Evolutionary conservation across 441 rosid species (phyloP).

Genomic region (Hura crepitans): DNA sequence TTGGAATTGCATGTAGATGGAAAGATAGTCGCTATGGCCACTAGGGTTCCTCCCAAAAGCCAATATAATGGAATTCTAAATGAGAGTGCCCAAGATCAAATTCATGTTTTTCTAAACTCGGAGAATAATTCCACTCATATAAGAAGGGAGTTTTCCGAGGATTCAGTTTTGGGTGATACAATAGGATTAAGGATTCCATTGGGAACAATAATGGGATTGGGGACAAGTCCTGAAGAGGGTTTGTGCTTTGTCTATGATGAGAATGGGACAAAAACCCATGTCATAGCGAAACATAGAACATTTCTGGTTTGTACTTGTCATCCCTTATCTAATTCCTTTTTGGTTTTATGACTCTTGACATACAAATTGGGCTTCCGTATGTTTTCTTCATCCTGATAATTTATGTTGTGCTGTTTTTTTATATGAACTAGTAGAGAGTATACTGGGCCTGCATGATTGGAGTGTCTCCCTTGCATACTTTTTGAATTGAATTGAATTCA

Average conservation of each 20-base stretch:
- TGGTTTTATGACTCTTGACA: conserved; percentile 9
- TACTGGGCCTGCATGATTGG: neutral
- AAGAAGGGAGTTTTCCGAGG: conserved; percentile 21
- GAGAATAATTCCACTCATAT: conserved; percentile 29
- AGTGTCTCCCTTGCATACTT: conserved; percentile 8
- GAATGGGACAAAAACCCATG: conserved; percentile 75
- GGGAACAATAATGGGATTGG: conserved; percentile 69
- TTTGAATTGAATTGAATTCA: neutral
- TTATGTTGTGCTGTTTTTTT: neutral
- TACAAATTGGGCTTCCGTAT: conserved; percentile 14
- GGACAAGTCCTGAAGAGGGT: conserved; percentile 73
- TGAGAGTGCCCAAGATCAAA: conserved; percentile 55
- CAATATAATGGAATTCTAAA: conserved; percentile 27
- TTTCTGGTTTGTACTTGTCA: conserved; percentile 64
- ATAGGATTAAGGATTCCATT: conserved; percentile 46
- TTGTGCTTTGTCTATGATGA: conserved; percentile 72
- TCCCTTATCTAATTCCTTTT: conserved; percentile 19
- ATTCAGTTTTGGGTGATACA: conserved; percentile 26
- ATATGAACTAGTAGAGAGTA: neutral
- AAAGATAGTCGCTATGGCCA: conserved; percentile 70
- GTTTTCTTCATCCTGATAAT: neutral
- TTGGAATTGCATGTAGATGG: conserved; percentile 77
- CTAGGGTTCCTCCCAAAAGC: conserved; percentile 63
- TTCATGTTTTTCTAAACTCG: conserved; percentile 64
- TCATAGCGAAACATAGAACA: conserved; percentile 84